Percentiles rank a stretch among this genome's conserved stretches.
These are phyloP conservation scores for Lepidium aucheri DNA, from an alignment of 345 rosid species.

Conservation along the genomic window DNA sequence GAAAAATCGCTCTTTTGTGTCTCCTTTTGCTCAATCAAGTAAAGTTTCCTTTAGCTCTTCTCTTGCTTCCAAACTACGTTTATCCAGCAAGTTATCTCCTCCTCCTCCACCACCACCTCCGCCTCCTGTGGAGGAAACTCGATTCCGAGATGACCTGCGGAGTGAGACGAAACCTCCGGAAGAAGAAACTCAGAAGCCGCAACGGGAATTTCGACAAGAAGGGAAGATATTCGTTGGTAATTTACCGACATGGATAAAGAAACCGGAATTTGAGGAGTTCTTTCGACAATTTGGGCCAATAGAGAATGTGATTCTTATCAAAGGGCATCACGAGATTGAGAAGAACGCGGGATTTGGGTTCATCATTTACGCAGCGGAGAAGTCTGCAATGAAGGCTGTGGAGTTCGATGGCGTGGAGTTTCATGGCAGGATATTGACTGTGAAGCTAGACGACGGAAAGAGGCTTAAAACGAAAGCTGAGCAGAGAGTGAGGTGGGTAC, in stretches of 20 bases:
- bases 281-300: conserved; percentile 91
- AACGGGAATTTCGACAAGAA: conserved; percentile 46
- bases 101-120: conserved; percentile 34
- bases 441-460: conserved; percentile 84
- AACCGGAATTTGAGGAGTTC: conserved; percentile 54
- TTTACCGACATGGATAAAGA: conserved; percentile 79
- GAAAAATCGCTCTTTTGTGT: conserved; percentile 13
- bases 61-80: conserved; percentile 60
- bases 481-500: conserved; percentile 63
- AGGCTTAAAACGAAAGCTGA: conserved; percentile 54
- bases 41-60: conserved; percentile 28
- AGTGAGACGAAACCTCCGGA: neutral
- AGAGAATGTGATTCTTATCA: conserved; percentile 54
- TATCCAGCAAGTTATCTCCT: conserved; percentile 68
- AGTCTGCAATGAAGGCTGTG: conserved; percentile 68
- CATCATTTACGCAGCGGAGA: conserved; percentile 54
- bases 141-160: neutral
- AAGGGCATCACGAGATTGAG: conserved; percentile 52
- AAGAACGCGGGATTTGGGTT: conserved; percentile 88
- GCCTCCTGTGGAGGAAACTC: conserved; percentile 17
- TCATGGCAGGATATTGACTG: conserved; percentile 83
- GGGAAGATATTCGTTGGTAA: conserved; percentile 91
- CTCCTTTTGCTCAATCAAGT: conserved; percentile 10
- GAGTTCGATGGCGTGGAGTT: conserved; percentile 90
- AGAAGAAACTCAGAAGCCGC: conserved; percentile 15